Conservation (phyloP, 192 early-diverging fungal species). For the Coemansia guatemalensis region DNA sequence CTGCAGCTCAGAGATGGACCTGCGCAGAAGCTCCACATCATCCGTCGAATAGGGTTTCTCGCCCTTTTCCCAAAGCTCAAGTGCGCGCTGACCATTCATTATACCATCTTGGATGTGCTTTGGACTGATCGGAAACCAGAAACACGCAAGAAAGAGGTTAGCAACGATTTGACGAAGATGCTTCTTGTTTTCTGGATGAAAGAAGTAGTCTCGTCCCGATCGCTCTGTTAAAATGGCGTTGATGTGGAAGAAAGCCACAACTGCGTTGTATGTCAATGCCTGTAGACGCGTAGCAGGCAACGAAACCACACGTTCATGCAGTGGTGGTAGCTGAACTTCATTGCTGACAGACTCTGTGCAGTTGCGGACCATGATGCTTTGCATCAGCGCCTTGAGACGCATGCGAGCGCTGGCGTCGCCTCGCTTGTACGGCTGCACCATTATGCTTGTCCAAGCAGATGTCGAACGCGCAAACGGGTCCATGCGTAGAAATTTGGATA, state of each 20-base stretch:
- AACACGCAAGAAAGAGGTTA: slow-evolving; percentile 65
- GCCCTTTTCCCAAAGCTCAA: slow-evolving; percentile 41
- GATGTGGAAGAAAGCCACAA: slow-evolving; percentile 63
- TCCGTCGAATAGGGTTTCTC: slow-evolving; percentile 32
- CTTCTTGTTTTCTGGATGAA: slow-evolving; percentile 61
- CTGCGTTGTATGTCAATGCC: slow-evolving; percentile 43
- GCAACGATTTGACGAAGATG: slow-evolving; percentile 59
- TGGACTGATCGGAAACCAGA: slow-evolving; percentile 61
- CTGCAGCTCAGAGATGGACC: slow-evolving; percentile 25
- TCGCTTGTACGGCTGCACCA: slow-evolving; percentile 60
- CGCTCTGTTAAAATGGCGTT: slow-evolving; percentile 68
- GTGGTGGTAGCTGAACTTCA: slow-evolving; percentile 66
- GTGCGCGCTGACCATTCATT: slow-evolving; percentile 28
- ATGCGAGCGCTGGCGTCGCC: slow-evolving; percentile 47
- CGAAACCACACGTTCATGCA: slow-evolving; percentile 48
- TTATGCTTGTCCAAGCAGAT: slow-evolving; percentile 50
- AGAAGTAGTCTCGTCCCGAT: slow-evolving; percentile 71
- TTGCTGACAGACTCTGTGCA: slow-evolving; percentile 53
- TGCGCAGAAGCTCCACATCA: slow-evolving; percentile 27
- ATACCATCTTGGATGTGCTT: slow-evolving; percentile 42
- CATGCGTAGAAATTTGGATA: slow-evolving; percentile 62
- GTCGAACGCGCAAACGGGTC: slow-evolving; percentile 59
- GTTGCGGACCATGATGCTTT: slow-evolving; percentile 75
- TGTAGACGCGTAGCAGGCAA: slow-evolving; percentile 38
- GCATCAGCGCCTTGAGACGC: slow-evolving; percentile 59